Conservation (phyloP, 345 rosid species). For the Excoecaria agallocha region DNA sequence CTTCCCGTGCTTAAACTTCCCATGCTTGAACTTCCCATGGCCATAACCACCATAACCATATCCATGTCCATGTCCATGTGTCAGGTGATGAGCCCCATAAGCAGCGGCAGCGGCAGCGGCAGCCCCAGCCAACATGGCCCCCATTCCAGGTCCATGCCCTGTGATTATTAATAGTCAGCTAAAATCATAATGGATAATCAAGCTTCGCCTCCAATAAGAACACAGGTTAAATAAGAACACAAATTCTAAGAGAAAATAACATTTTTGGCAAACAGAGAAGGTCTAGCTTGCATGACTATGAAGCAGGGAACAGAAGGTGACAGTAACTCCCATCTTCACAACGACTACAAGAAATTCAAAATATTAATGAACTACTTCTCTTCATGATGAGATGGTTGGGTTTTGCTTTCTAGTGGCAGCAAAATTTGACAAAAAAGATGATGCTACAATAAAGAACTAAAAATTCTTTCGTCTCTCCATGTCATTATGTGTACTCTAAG, state of each 20-base stretch:
- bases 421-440: neutral
- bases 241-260: neutral
- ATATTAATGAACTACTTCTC: neutral
- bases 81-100: slow-evolving; percentile 62
- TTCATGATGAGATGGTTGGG: neutral
- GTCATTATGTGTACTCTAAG: neutral
- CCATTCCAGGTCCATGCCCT: slow-evolving; percentile 53
- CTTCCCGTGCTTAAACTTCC: slow-evolving; percentile 67
- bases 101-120: slow-evolving; percentile 69
- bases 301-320: neutral
- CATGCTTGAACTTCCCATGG: slow-evolving; percentile 74
- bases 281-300: neutral
- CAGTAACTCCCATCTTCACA: neutral
- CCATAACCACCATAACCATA: slow-evolving; percentile 47
- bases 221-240: neutral
- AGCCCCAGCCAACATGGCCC: slow-evolving; percentile 65
- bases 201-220: neutral
- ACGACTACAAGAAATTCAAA: neutral
- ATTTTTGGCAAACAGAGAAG: neutral
- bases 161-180: slow-evolving; percentile 11
- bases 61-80: slow-evolving; percentile 57
- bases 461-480: neutral
- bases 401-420: neutral
- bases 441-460: neutral
- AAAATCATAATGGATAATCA: neutral